Percentiles rank a stretch among this genome's conserved stretches.
Evolutionary conservation across 179 eudicot genomes (phyloP).

Genomic region (Beta corolliflora): DNA sequence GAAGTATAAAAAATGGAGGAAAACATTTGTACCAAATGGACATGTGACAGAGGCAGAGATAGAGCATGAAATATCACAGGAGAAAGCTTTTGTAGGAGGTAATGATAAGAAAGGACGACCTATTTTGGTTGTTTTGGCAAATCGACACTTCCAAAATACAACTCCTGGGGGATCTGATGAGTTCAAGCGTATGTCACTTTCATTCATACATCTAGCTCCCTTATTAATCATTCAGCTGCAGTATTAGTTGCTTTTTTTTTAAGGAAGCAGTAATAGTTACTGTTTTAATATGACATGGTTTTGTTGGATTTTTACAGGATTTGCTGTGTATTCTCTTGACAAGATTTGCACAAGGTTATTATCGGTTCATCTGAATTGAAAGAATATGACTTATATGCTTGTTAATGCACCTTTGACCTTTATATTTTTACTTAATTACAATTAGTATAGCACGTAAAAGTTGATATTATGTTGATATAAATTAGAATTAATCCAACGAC

Average conservation of each 20-base stretch:
- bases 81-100: conserved; percentile 59
- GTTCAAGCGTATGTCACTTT: conserved; percentile 42
- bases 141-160: conserved; percentile 47
- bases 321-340: conserved; percentile 60
- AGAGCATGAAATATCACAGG: conserved; percentile 51
- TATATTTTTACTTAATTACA: too few relatives aligned
- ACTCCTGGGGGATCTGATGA: conserved; percentile 52
- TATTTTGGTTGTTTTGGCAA: conserved; percentile 40
- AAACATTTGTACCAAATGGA: conserved; percentile 52
- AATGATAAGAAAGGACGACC: conserved; percentile 61
- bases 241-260: not conserved
- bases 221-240: not conserved
- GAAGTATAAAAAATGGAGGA: conserved; percentile 68
- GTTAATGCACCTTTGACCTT: too few relatives aligned
- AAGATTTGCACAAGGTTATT: conserved; percentile 62
- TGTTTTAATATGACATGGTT: not conserved
- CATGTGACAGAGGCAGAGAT: conserved; percentile 48
- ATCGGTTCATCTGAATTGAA: not conserved
- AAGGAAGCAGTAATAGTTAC: not conserved
- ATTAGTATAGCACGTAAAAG: too few relatives aligned
- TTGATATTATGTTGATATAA: too few relatives aligned
- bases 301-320: conserved; percentile 48
- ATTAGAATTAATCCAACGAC: too few relatives aligned
- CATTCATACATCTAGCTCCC: not conserved
- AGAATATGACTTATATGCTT: too few relatives aligned